These are phyloP conservation scores for Saccharum officinarum DNA, from an alignment of 176 grass and related monocot genomes.

Conservation along the genomic window DNA sequence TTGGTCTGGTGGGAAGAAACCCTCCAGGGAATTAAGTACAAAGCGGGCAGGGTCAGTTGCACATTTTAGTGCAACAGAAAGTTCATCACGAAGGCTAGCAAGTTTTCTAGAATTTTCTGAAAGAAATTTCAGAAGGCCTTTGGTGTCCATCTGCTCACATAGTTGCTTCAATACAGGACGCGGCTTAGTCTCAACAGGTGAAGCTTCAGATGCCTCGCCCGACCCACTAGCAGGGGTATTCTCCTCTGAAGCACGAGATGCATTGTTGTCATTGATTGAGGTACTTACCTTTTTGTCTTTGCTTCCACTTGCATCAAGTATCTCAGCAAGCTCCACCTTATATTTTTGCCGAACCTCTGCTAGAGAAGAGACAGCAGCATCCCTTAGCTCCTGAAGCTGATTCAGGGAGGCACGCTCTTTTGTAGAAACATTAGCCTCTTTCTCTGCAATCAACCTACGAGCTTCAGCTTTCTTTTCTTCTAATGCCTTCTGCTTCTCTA, in stretches of 20 bases:
- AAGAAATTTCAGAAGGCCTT: constrained; percentile 80
- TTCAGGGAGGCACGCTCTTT: constrained; percentile 67
- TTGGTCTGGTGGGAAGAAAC: constrained; percentile 66
- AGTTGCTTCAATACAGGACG: constrained; percentile 70
- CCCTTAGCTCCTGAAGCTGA: constrained; percentile 74
- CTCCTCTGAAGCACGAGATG: constrained; percentile 61
- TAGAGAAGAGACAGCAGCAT: constrained; percentile 66
- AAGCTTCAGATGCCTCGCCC: constrained; percentile 51
- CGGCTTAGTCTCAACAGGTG: constrained; percentile 49
- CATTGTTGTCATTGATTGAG: constrained; percentile 56
- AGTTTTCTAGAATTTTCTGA: constrained; percentile 74
- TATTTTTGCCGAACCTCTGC: constrained; percentile 72
- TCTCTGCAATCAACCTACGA: constrained; percentile 61
- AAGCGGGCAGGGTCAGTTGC: constrained; percentile 75
- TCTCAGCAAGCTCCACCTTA: constrained; percentile 72
- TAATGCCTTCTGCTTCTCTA: constrained; percentile 57
- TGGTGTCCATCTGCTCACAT: constrained; percentile 84
- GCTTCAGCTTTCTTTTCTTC: constrained; percentile 60
- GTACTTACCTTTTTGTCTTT: constrained; percentile 79
- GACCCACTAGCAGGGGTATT: constrained; percentile 51
- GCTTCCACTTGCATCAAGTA: constrained; percentile 64
- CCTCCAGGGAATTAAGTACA: constrained; percentile 83
- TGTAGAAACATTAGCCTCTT: constrained; percentile 60
- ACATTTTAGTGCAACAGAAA: constrained; percentile 76
- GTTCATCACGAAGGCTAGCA: constrained; percentile 64